Base-by-base conservation (phyloP, 306 rosid species). In the Fragaria ananassa region DNA sequence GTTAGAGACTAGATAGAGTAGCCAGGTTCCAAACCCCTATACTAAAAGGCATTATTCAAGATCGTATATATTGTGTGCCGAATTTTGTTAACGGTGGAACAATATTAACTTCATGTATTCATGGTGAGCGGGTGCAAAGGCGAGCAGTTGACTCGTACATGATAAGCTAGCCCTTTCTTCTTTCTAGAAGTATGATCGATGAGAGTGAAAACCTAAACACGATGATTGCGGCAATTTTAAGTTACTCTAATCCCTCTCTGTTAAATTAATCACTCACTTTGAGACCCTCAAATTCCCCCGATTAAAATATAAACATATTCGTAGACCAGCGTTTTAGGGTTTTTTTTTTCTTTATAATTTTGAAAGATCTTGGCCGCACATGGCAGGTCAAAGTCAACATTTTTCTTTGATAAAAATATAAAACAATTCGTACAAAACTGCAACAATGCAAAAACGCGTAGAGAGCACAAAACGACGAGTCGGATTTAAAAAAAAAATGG, bases 321-420 rank as follows among this genome's bases (percentile, higher is more conserved):
- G 64, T 25, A 23, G 44, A 58, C 77, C n/a, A 34, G n/a, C 5
- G 18, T 27, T 44, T 23, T 13, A 29, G 39, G 74, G 39, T 7
- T 54, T 35, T 15, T 68, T 3, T 63, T 39, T 6, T 39, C 45
- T 42, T 23, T 23, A 23, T 23, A 50, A 14, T 42, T 56, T n/a
- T 19, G 68, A 13, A 76, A 13, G 71, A 68, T 75, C 73, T 62
- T 70, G 84, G 71, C 70, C n/a, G 74, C 83, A 85, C 85, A 77
- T 70, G 81, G 51, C 44, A 70, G 83, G 92, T 87, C 90, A 89
- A 89, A 85, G 87, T 89, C 91, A 83, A 85, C 70, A 89, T 6
- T 61, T 62, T 76, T 61, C 68, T 76, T 82, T 61, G 0, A 1
- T 11, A 10, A 7, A 27, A 4, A 15, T 45, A 51, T 10, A 45